Evolutionary conservation across 495 filamentous ascomycete genomes (phyloP), one percentile per base, ranked within the genome.

Genomic region (Choiromyces venosus): DNA sequence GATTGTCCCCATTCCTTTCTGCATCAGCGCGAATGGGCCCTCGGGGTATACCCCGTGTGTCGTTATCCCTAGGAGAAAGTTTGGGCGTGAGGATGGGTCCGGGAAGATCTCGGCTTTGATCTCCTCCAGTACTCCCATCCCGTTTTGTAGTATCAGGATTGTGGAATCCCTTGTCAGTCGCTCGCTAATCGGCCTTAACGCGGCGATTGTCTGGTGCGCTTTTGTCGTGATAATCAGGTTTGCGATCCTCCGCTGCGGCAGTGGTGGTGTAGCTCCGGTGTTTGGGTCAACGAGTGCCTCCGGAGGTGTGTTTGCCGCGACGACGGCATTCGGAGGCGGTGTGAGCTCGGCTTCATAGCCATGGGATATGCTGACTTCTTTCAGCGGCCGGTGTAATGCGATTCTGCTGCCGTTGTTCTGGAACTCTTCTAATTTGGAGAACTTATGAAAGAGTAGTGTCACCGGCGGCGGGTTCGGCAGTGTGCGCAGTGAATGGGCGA

Each of bases 111-210:
- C 71, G 14, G 86, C 76, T 74, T 92, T 91, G 29, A 97, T 83
- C 44, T 86, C 85, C n/a, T 97, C 92, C 37, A 93, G 83, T 4
- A 90, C 81, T 2, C 94, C 94, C 84, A 98, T 87, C 6, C 93
- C 93, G 66, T 94, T 92, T 69, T 96, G 91, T 6, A 96, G 78
- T 35, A 99, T 87, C 52, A 91, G 86, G 39, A 99, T 86, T 0
- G 93, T 94, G 4, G 93, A 93, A 19, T 87, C 83, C 5, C 85
- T 83, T 40, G 88, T 87, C n/a, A 99, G 83, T 12, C 93, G 87
- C 74, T 92, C 85, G 8, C 81, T 82, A 61, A 97, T 84, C 1
- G 81, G 73, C 37, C 81, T 71, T 25, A 98, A 78, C 3, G 89
- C 89, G 3, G 83, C 75, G 14, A 88, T 75, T 0, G 88, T 90